phyloP scores from a whole-genome alignment of 345 rosid genomes.

The Mercurialis annua region DNA sequence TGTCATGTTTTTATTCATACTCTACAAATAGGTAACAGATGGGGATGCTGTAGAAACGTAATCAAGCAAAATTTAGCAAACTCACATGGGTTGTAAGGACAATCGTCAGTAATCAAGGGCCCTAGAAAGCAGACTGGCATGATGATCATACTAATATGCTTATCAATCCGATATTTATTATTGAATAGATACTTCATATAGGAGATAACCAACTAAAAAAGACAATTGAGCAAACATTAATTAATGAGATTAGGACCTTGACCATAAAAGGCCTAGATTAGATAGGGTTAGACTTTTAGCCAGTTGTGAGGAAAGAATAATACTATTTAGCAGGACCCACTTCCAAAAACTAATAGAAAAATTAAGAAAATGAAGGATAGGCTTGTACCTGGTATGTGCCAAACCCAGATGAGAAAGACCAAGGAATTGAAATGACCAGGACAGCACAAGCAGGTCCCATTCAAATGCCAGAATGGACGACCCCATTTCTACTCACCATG shows the following conservation, averaged over 20 bases:
- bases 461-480: conserved; percentile 32
- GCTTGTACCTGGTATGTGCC: conserved; percentile 28
- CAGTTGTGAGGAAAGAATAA: conserved; percentile 3
- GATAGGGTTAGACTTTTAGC: conserved; percentile 18
- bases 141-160: conserved; percentile 1
- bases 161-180: conserved; percentile 16
- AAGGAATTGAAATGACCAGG: conserved; percentile 42
- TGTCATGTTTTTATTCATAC: not conserved
- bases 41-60: conserved; percentile 15
- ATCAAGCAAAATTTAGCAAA: conserved; percentile 13
- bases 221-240: conserved; percentile 23
- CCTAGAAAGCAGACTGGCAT: conserved; percentile 18
- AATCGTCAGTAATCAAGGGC: conserved; percentile 14
- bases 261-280: conserved; percentile 21
- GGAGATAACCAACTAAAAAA: conserved; percentile 11
- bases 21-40: conserved; percentile 15
- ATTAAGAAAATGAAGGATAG: conserved; percentile 17
- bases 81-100: conserved; percentile 33
- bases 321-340: conserved; percentile 23
- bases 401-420: conserved; percentile 30
- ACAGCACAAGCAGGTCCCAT: conserved; percentile 38
- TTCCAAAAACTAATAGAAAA: conserved; percentile 7
- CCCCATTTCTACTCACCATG: conserved; percentile 27
- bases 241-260: conserved; percentile 30
- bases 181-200: not conserved